Evolutionary conservation across 202 grass and related monocot genomes (phyloP).

Genomic region (Thinopyrum obtusiflorum): DNA sequence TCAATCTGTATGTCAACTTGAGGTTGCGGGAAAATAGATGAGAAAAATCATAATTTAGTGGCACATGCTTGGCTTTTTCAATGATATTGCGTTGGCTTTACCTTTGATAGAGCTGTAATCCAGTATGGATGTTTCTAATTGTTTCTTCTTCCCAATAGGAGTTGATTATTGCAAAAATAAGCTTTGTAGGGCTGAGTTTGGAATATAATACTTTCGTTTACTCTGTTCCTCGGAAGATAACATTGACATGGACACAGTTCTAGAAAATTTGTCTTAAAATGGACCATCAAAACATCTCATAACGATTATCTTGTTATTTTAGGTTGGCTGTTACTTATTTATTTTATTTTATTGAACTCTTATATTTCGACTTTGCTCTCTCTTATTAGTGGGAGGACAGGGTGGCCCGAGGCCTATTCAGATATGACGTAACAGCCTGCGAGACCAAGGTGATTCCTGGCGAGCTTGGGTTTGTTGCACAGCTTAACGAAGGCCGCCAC

Average conservation of each 20-base stretch:
- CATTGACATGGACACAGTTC: not conserved
- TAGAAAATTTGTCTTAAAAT: not conserved
- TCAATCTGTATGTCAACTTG: not conserved
- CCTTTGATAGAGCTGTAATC: not conserved
- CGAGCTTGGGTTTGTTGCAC: constrained; percentile 59
- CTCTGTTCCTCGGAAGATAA: not conserved
- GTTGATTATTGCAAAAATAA: not conserved
- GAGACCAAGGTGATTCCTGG: constrained; percentile 77
- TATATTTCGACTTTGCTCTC: constrained; percentile 9
- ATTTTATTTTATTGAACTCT: not conserved
- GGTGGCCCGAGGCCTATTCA: constrained; percentile 57
- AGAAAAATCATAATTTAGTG: not conserved
- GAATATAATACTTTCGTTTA: not conserved
- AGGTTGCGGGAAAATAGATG: not conserved
- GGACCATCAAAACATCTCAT: not conserved
- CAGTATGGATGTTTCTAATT: not conserved
- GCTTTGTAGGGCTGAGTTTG: not conserved
- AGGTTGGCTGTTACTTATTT: not conserved
- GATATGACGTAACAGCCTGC: constrained; percentile 70
- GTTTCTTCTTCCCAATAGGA: not conserved
- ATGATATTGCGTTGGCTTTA: not conserved
- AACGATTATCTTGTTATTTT: not conserved
- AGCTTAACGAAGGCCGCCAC: constrained; percentile 74
- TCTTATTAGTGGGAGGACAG: constrained; percentile 67
- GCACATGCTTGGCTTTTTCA: not conserved